phyloP scores from a whole-genome alignment of 768 basidiomycete genomes.

The Holtermanniella nyarrowii region DNA sequence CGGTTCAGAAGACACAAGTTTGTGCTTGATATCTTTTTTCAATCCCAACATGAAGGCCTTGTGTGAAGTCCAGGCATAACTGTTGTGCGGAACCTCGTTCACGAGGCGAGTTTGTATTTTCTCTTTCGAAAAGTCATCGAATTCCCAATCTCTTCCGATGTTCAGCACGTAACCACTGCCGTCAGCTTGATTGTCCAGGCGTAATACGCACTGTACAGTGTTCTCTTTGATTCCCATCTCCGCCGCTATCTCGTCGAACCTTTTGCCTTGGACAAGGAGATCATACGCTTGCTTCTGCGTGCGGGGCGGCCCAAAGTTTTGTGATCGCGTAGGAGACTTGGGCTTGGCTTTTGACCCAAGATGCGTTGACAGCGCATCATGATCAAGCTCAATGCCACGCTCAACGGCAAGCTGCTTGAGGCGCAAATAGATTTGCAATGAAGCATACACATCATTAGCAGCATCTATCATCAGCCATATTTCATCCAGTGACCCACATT shows the following conservation, averaged over 20 bases:
- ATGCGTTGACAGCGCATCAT: slow-evolving; percentile 3
- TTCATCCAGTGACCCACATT: slow-evolving; percentile 22
- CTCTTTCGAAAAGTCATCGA: not conserved
- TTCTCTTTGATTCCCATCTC: slow-evolving; percentile 6
- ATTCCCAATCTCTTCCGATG: not conserved
- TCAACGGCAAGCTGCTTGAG: slow-evolving; percentile 12
- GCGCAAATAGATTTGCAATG: slow-evolving; percentile 19
- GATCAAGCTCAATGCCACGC: slow-evolving; percentile 4
- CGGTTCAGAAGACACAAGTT: too few relatives aligned
- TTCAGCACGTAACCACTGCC: not conserved
- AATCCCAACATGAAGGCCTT: too few relatives aligned
- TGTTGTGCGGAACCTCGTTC: not conserved
- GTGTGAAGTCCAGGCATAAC: not conserved
- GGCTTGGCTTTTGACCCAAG: not conserved
- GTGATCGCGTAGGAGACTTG: not conserved
- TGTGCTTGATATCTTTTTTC: too few relatives aligned
- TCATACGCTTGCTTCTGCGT: slow-evolving; percentile 6
- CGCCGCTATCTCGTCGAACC: slow-evolving; percentile 5
- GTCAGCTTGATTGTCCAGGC: not conserved
- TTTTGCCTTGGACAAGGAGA: slow-evolving; percentile 2
- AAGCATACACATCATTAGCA: slow-evolving; percentile 34
- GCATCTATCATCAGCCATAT: slow-evolving; percentile 20
- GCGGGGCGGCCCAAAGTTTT: slow-evolving; percentile 3
- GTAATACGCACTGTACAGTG: slow-evolving; percentile 18
- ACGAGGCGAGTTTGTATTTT: not conserved